These are phyloP conservation scores for Mollisia scopiformis DNA, from an alignment of 2,329 filamentous ascomycete genomes.

Conservation along the genomic window DNA sequence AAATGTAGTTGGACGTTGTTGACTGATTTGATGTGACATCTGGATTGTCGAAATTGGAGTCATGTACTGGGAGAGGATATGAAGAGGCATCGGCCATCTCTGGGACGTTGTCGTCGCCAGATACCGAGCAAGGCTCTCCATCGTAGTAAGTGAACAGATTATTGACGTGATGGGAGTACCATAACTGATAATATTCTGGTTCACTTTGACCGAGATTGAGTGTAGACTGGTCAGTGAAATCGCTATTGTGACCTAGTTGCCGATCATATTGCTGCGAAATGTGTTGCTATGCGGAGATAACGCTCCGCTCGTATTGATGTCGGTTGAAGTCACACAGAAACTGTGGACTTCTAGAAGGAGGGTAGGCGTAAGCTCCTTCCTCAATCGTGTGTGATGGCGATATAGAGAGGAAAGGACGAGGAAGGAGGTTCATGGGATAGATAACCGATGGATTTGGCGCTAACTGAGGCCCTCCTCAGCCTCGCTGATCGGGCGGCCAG, in stretches of 20 bases:
- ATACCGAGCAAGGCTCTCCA: slow-evolving; percentile 17
- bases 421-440: background rate
- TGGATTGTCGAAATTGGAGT: slow-evolving; percentile 1
- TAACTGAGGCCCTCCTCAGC: slow-evolving; percentile 16
- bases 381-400: slow-evolving; percentile 6
- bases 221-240: slow-evolving; percentile 10
- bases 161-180: slow-evolving; percentile 10
- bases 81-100: slow-evolving; percentile 15
- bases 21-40: background rate
- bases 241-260: slow-evolving; percentile 22
- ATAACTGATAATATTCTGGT: slow-evolving; percentile 7
- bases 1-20: background rate
- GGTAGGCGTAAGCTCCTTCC: slow-evolving; percentile 6
- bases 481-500: background rate
- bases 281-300: slow-evolving; percentile 15
- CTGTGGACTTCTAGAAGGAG: slow-evolving; percentile 11
- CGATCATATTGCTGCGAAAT: slow-evolving; percentile 17
- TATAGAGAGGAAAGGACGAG: background rate
- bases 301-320: slow-evolving; percentile 15
- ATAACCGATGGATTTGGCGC: background rate
- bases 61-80: slow-evolving; percentile 7
- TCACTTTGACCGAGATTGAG: slow-evolving; percentile 14
- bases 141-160: slow-evolving; percentile 14
- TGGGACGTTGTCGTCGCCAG: slow-evolving; percentile 10
- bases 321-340: slow-evolving; percentile 15